phyloP scores from a whole-genome alignment of 208 protist species.

The Tritrichomonas musculus region DNA sequence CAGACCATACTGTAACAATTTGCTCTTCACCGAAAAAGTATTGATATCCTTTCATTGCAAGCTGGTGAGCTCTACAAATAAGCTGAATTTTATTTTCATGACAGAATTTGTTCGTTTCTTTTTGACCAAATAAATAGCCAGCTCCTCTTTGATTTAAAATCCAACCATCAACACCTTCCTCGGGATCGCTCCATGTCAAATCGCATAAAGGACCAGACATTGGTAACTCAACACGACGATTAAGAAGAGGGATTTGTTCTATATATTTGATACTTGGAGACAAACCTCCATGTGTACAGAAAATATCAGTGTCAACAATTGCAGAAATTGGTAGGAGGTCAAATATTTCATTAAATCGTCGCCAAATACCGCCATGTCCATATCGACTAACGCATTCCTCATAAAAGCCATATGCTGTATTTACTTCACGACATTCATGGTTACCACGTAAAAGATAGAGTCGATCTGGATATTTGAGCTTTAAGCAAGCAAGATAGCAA shows the following conservation, averaged over 20 bases:
- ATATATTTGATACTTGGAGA: constrained; percentile 50
- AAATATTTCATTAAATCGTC: not conserved
- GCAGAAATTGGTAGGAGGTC: constrained; percentile 32
- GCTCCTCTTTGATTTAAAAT: not conserved
- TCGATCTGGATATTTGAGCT: constrained; percentile 41
- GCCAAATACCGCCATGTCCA: not conserved
- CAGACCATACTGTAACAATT: constrained; percentile 85
- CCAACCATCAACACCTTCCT: constrained; percentile 42
- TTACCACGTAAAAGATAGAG: constrained; percentile 48
- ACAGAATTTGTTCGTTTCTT: not conserved
- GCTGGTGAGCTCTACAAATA: constrained; percentile 66
- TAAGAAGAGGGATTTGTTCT: constrained; percentile 73
- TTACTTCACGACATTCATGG: constrained; percentile 48
- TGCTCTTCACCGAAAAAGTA: constrained; percentile 76
- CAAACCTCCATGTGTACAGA: constrained; percentile 31
- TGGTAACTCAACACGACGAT: not conserved
- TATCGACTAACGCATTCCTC: constrained; percentile 36
- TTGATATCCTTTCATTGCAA: constrained; percentile 87
- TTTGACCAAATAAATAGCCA: constrained; percentile 17
- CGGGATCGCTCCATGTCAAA: constrained; percentile 4
- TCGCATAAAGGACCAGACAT: not conserved
- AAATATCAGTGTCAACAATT: not conserved
- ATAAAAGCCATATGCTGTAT: constrained; percentile 42
- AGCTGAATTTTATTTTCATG: not conserved
- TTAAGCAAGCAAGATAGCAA: constrained; percentile 38